phyloP scores from a whole-genome alignment of 1,284 basidiomycete genomes.

The Meripilus lineatus region DNA sequence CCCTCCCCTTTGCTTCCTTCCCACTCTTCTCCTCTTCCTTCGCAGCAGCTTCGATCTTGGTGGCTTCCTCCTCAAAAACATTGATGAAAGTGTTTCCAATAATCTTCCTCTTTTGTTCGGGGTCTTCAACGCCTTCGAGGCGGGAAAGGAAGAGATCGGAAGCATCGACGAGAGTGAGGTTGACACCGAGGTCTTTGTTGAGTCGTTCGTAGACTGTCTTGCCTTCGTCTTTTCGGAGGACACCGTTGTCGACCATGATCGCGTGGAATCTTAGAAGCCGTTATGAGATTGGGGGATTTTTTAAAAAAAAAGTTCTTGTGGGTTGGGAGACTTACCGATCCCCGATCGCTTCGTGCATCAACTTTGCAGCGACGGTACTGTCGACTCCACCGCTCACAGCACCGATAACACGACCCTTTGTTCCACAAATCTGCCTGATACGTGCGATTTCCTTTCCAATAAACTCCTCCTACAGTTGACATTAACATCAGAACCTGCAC shows the following conservation, averaged over 20 bases:
- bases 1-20: slow-evolving; percentile 75
- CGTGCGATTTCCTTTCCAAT: slow-evolving; percentile 96
- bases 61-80: slow-evolving; percentile 92
- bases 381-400: slow-evolving; percentile 98
- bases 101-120: slow-evolving; percentile 96
- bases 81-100: slow-evolving; percentile 99
- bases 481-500: slow-evolving; percentile 1
- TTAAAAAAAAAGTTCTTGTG: too few relatives aligned
- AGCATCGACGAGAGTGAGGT: slow-evolving; percentile 94
- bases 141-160: slow-evolving; percentile 92
- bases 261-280: slow-evolving; percentile 80
- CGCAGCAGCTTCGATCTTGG: slow-evolving; percentile 84
- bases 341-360: slow-evolving; percentile 99
- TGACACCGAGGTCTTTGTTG: slow-evolving; percentile 91
- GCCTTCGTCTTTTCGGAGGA: slow-evolving; percentile 90
- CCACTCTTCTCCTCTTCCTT: slow-evolving; percentile 59
- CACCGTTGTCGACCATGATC: slow-evolving; percentile 99
- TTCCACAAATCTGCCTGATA: slow-evolving; percentile 93
- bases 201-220: slow-evolving; percentile 95
- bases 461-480: slow-evolving; percentile 75
- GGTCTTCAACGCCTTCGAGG: slow-evolving; percentile 90
- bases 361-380: slow-evolving; percentile 95
- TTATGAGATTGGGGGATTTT: too few relatives aligned
- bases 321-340: slow-evolving; percentile 70
- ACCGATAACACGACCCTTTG: slow-evolving; percentile 94